phyloP scores from a whole-genome alignment of 148 eudicot genomes.

The Oxyria digyna region DNA sequence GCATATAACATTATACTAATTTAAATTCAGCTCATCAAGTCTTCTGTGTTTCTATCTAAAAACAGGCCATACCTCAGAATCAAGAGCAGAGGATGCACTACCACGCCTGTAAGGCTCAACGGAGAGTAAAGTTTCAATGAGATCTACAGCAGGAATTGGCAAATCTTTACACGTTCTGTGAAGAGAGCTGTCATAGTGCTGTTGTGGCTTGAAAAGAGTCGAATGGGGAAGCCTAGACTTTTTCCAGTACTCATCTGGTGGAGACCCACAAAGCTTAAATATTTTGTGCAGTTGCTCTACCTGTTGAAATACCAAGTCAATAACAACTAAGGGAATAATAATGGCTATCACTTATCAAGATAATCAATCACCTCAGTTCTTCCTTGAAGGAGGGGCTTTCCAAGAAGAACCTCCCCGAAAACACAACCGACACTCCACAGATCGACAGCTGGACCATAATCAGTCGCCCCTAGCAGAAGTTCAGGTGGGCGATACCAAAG shows the following conservation, averaged over 20 bases:
- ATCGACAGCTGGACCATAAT: slow-evolving; percentile 79
- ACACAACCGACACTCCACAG: slow-evolving; percentile 94
- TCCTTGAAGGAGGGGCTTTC: slow-evolving; percentile 76
- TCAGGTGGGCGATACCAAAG: slow-evolving; percentile 97
- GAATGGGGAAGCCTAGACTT: slow-evolving; percentile 5
- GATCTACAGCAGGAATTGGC: background rate
- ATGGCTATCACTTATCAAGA: background rate
- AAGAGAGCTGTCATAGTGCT: background rate
- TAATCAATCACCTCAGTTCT: slow-evolving; percentile 91
- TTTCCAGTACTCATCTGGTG: slow-evolving; percentile 3
- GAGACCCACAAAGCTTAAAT: slow-evolving; percentile 9
- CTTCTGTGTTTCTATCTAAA: background rate
- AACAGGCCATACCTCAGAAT: background rate
- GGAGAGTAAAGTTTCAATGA: slow-evolving; percentile 1
- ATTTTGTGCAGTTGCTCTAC: slow-evolving; percentile 7
- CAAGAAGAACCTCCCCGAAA: slow-evolving; percentile 73
- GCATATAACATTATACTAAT: background rate
- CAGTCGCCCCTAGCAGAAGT: slow-evolving; percentile 68
- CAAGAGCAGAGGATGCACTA: slow-evolving; percentile 6
- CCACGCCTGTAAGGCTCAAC: slow-evolving; percentile 8
- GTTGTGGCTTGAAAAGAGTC: slow-evolving; percentile 8
- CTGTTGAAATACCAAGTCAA: background rate
- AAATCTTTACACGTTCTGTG: background rate
- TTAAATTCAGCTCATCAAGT: background rate
- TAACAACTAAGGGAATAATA: background rate